Conservation (phyloP, 2,329 filamentous ascomycete genomes). For the Cercospora citrullina region DNA sequence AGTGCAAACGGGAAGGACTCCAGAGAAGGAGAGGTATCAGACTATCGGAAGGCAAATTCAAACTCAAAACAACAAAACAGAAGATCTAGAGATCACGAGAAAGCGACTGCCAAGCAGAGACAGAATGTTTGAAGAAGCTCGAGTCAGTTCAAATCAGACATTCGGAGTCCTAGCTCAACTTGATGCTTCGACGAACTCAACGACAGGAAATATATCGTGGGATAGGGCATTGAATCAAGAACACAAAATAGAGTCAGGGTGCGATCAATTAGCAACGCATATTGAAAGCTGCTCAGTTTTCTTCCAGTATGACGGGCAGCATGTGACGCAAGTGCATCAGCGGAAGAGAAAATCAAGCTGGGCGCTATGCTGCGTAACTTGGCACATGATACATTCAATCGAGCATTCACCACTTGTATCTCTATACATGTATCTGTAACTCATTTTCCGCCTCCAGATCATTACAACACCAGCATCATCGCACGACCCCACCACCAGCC, state of each 20-base stretch:
- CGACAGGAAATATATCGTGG: neutral
- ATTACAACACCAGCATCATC: neutral
- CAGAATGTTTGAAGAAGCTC: neutral
- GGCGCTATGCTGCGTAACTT: neutral
- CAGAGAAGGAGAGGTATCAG: neutral
- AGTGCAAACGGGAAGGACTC: neutral
- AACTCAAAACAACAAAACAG: neutral
- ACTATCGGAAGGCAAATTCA: neutral
- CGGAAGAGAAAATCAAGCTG: neutral
- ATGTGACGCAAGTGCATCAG: neutral
- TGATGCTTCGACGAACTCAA: neutral
- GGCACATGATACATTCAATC: neutral
- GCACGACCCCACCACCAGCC: neutral
- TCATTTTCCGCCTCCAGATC: neutral
- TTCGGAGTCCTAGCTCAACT: no score
- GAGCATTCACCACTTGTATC: neutral
- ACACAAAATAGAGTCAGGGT: no score
- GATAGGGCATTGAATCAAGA: neutral
- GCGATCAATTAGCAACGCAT: no score
- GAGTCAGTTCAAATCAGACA: no score
- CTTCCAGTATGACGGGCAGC: no score
- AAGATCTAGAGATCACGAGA: neutral
- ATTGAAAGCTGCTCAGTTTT: no score
- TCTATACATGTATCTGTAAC: neutral
- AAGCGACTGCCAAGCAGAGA: neutral